Evolutionary conservation across 306 rosid species (phyloP).

Genomic region (Lathyrus aphaca): DNA sequence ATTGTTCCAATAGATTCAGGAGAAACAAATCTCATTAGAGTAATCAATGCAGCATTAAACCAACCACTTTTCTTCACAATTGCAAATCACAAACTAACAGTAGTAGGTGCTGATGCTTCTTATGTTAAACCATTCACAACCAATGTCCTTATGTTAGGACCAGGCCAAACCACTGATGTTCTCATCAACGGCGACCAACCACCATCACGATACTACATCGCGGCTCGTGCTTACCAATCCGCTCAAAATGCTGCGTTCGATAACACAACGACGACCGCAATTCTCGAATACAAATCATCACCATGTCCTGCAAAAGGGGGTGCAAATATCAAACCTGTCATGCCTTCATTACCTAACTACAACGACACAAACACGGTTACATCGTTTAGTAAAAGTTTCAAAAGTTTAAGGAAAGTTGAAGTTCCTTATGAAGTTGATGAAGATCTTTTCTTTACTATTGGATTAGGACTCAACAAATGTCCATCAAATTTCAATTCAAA

Average conservation of each 20-base stretch:
- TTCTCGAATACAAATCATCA: conserved; percentile 72
- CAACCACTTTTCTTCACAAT: conserved; percentile 73
- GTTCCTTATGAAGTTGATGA: conserved; percentile 78
- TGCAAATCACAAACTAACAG: conserved; percentile 83
- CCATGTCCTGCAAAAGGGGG: conserved; percentile 61
- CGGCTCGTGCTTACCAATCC: conserved; percentile 79
- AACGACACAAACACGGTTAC: conserved; percentile 89
- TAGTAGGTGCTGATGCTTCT: conserved; percentile 92
- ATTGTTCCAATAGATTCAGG: conserved; percentile 71
- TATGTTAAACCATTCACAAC: conserved; percentile 90
- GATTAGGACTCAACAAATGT: conserved; percentile 80
- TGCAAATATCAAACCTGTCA: conserved; percentile 47
- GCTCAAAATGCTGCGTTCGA: conserved; percentile 76
- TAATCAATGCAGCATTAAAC: conserved; percentile 79
- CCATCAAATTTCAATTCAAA: conserved; percentile 48
- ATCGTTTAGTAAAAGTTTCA: conserved; percentile 59
- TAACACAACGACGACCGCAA: conserved; percentile 91
- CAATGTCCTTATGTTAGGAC: conserved; percentile 73
- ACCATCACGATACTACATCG: conserved; percentile 78
- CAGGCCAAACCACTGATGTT: conserved; percentile 97
- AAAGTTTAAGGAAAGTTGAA: conserved; percentile 55
- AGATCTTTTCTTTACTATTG: conserved; percentile 71
- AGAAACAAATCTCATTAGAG: conserved; percentile 79
- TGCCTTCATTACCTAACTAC: conserved; percentile 72
- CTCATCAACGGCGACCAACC: conserved; percentile 77